Base-by-base conservation (phyloP, 352 stramenopile species). In the Phytophthora megakarya region DNA sequence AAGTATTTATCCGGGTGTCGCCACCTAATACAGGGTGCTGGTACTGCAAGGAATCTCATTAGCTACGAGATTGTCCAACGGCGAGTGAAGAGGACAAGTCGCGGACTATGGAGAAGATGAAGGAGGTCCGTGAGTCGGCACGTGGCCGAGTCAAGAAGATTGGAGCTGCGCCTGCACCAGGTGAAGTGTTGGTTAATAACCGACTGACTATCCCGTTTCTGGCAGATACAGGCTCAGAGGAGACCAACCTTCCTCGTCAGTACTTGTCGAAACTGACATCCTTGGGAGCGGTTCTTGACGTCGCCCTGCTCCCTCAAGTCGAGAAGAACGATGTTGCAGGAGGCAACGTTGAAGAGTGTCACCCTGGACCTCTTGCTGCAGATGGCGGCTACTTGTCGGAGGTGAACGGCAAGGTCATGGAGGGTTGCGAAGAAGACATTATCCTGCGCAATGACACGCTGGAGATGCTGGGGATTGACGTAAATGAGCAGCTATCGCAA, bases 401-500 rank as follows among this genome's bases (percentile, higher is more conserved):
- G 2, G 49, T 65, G n/a, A 26, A 22, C 8, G 65, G 43, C n/a
- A 39, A 53, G 37, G n/a, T n/a, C n/a, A n/a, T n/a, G n/a, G n/a
- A n/a, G 26, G 30, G 18, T 13, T 1, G 5, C 9, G 47, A 65
- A 30, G 33, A 46, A 21, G 39, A 46, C 13, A 57, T 65, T 15
- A 35, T 70, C 8, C 40, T 65, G 10, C 39, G 48, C 1, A 59
- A 59, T 18, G 40, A 40, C 22, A 53, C n/a, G 3, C 8, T 62
- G 28, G 32, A 47, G 8, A 3, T 43, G n/a, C 12, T 54, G 12
- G 23, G 52, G 3, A 50, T 60, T 43, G 40, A 65, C 16, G n/a
- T 60, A n/a, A 52, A 63, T 35, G 16, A 30, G 4, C 30, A 65
- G 23, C 33, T 58, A 15, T 44, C 47, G n/a, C 54, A 55, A 49